These are phyloP conservation scores for Rhizophora apiculata DNA, from an alignment of 345 rosid genomes.

Conservation along the genomic window DNA sequence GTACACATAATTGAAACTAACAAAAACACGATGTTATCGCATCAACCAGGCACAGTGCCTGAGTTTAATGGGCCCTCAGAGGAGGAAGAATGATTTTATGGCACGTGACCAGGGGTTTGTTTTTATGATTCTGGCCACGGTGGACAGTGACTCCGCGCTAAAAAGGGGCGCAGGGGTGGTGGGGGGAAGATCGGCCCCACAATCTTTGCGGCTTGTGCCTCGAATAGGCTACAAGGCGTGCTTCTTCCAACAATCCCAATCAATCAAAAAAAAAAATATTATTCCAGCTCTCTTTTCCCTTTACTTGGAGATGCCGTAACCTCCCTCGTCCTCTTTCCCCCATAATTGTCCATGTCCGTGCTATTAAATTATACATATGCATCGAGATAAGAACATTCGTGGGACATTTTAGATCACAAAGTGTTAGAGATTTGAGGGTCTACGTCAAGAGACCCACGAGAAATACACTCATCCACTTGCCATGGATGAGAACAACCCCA, in stretches of 20 bases:
- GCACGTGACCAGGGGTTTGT: too few relatives aligned
- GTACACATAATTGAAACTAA: too few relatives aligned
- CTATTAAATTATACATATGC: too few relatives aligned
- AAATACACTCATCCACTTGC: too few relatives aligned
- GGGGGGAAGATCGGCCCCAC: slow-evolving; percentile 7
- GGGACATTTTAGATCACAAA: too few relatives aligned
- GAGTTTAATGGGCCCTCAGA: too few relatives aligned
- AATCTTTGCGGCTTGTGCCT: slow-evolving; percentile 26
- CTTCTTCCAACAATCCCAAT: slow-evolving; percentile 22
- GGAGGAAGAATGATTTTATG: too few relatives aligned
- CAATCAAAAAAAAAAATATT: background rate
- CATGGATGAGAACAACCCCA: too few relatives aligned
- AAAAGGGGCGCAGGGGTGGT: background rate
- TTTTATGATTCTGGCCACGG: background rate
- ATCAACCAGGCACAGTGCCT: too few relatives aligned
- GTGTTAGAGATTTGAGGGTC: too few relatives aligned
- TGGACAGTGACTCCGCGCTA: background rate
- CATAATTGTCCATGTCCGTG: background rate
- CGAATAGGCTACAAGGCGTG: slow-evolving; percentile 44
- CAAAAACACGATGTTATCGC: too few relatives aligned
- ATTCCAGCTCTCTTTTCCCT: background rate
- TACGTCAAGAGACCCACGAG: too few relatives aligned
- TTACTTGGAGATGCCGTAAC: slow-evolving; percentile 22
- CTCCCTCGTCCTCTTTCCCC: background rate
- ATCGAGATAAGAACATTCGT: background rate